Percentiles rank a stretch among this genome's conserved stretches.
Conservation (phyloP, 306 rosid species). For the Cyclanthera cordifolia region DNA sequence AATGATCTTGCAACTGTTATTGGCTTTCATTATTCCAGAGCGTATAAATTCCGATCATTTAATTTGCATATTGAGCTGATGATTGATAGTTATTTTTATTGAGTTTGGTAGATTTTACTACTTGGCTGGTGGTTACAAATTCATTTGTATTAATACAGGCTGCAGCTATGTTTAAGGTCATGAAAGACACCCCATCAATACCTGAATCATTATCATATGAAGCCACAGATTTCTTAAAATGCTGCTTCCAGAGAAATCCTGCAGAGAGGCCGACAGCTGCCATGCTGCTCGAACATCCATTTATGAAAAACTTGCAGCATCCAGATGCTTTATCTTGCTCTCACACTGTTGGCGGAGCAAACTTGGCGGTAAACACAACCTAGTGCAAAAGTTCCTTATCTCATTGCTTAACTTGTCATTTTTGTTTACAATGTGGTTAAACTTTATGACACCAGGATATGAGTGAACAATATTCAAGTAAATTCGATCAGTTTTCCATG, state of each 20-base stretch:
- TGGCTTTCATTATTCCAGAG: neutral
- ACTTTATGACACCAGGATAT: constrained; percentile 36
- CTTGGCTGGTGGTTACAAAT: constrained; percentile 9
- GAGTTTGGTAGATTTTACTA: neutral
- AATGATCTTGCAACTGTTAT: neutral
- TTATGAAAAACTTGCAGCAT: constrained; percentile 43
- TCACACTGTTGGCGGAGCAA: constrained; percentile 24
- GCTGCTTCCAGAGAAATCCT: constrained; percentile 88
- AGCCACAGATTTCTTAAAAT: constrained; percentile 72
- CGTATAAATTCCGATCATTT: neutral
- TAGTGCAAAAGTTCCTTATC: neutral
- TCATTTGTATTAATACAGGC: constrained; percentile 45
- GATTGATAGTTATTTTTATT: neutral
- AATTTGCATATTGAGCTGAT: neutral
- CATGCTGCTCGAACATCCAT: constrained; percentile 64
- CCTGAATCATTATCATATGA: constrained; percentile 73
- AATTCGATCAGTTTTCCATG: constrained; percentile 27
- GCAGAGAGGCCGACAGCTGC: constrained; percentile 73
- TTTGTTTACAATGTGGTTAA: constrained; percentile 10
- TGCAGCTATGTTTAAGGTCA: constrained; percentile 94
- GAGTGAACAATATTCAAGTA: constrained; percentile 33
- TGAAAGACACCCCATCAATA: constrained; percentile 69
- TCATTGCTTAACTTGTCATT: neutral
- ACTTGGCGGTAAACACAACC: constrained; percentile 34
- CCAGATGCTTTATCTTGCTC: constrained; percentile 33